Evolutionary conservation across 176 grass and related monocot genomes (phyloP), one percentile per base, ranked within the genome.

Genomic region (Ananas comosus): DNA sequence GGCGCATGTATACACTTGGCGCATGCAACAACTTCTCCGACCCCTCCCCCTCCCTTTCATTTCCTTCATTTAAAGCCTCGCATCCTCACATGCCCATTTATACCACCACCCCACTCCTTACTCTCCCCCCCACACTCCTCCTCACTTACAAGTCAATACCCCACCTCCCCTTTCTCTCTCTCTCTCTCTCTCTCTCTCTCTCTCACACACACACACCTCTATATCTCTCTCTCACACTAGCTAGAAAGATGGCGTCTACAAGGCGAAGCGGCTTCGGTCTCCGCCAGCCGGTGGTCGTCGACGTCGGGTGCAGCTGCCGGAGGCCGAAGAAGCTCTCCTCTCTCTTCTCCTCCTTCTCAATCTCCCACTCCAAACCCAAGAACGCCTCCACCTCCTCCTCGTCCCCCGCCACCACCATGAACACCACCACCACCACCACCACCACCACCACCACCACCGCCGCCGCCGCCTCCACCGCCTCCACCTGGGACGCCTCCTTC

Each of bases 251-350:
- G 75, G 42, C 75, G 27, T 77, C 75, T 3, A n/a, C n/a, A 8
- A 72, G 81, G 69, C 77, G 72, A 65, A 42, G 73, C 58, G 42
- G 83, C 74, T 80, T 88, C 72, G 49, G 77, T 61, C 51, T 88
- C 21, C 90, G 85, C n/a, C 87, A 88, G 11, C 95, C 90, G 65
- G 78, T 85, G 23, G 85, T 91, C 72, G 95, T 99, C 64, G 90
- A 99, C 82, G 72, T 94, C 12, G 95, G 95, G 51, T 99, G 95
- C 87, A 91, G 88, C 80, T 99, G 95, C 80, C 87, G 87, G n/a
- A 76, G 95, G 4, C 71, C 94, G 12, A 91, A 85, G 76, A 74
- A 92, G 8, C 75, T 87, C 69, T 80, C 77, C 66, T 14, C 78
- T 13, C 76, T 93, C 63, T 84, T 85, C 66, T 88, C 81, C 12